A percentile compares a stretch with the other conserved stretches of the same genome.
Evolutionary conservation across 2,329 filamentous ascomycete species (phyloP).

Genomic region (Podosphaera fusca): DNA sequence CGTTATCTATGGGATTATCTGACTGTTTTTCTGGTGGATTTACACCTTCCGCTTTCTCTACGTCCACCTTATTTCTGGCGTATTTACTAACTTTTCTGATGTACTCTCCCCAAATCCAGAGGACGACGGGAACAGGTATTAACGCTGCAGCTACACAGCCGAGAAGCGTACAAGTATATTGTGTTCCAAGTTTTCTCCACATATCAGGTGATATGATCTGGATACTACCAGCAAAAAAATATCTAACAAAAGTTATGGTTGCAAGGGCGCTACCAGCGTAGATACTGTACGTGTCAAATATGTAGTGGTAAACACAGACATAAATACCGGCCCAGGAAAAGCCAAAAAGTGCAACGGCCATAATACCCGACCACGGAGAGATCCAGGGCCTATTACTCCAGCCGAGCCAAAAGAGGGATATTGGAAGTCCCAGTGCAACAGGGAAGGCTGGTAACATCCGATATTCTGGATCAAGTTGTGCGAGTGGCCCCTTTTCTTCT

Average conservation of each 20-base stretch:
- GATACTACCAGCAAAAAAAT: constrained; percentile 6
- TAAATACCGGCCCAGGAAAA: constrained; percentile 21
- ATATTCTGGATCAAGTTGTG: constrained; percentile 19
- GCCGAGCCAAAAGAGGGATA: constrained; percentile 27
- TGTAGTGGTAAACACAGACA: constrained; percentile 21
- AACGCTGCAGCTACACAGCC: constrained; percentile 6
- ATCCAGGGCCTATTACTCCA: constrained; percentile 22
- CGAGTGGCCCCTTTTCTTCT: constrained; percentile 17
- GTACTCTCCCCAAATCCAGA: constrained; percentile 7
- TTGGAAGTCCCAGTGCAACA: constrained; percentile 20
- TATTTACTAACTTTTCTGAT: constrained; percentile 8
- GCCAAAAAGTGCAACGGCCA: constrained; percentile 20
- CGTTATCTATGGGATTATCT: too few relatives aligned
- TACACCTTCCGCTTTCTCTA: too few relatives aligned
- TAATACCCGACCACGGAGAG: constrained; percentile 19
- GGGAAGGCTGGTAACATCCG: constrained; percentile 24
- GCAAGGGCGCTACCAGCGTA: constrained; percentile 7
- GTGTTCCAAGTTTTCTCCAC: constrained; percentile 14
- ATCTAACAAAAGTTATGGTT: constrained; percentile 3
- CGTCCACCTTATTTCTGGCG: constrained; percentile 2
- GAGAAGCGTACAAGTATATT: constrained; percentile 9
- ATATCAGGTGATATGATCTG: constrained; percentile 19
- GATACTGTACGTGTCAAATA: constrained; percentile 21
- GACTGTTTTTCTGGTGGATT: too few relatives aligned
- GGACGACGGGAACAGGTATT: constrained; percentile 8